phyloP scores from a whole-genome alignment of 331 rosid genomes.

The Quercus lobata region DNA sequence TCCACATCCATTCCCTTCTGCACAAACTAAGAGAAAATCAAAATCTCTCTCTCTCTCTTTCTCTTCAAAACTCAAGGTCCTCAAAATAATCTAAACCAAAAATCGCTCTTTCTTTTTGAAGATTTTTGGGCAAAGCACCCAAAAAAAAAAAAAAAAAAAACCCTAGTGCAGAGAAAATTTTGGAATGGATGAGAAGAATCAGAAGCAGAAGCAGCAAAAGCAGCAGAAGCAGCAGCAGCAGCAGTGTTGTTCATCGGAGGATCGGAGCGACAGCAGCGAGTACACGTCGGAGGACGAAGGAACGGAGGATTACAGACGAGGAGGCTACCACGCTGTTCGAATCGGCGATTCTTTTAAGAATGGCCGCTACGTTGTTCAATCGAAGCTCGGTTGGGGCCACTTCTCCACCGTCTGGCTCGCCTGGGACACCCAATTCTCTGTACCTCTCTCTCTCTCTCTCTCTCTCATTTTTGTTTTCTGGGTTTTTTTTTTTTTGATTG shows the following conservation, averaged over 20 bases:
- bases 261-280: conserved; percentile 69
- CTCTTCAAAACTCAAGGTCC: not conserved
- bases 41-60: not conserved
- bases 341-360: conserved; percentile 74
- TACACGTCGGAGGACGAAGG: conserved; percentile 97
- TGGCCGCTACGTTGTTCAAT: conserved; percentile 79
- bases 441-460: conserved; percentile 21
- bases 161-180: not conserved
- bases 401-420: conserved; percentile 99
- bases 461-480: conserved; percentile 7
- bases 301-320: conserved; percentile 89
- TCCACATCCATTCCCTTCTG: not conserved
- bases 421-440: conserved; percentile 71
- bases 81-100: not conserved
- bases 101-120: not conserved
- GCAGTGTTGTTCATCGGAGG: conserved; percentile 32
- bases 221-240: conserved; percentile 35
- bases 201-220: conserved; percentile 28
- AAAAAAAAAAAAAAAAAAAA: not conserved
- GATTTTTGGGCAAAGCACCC: too few species aligned
- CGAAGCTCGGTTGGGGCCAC: conserved; percentile 98
- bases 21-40: not conserved
- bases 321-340: conserved; percentile 93
- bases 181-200: conserved; percentile 10
- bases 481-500: not conserved